Percentiles rank a stretch among this genome's conserved stretches.
phyloP scores from a whole-genome alignment of 2,329 filamentous ascomycete genomes.

The Beauveria australis region DNA sequence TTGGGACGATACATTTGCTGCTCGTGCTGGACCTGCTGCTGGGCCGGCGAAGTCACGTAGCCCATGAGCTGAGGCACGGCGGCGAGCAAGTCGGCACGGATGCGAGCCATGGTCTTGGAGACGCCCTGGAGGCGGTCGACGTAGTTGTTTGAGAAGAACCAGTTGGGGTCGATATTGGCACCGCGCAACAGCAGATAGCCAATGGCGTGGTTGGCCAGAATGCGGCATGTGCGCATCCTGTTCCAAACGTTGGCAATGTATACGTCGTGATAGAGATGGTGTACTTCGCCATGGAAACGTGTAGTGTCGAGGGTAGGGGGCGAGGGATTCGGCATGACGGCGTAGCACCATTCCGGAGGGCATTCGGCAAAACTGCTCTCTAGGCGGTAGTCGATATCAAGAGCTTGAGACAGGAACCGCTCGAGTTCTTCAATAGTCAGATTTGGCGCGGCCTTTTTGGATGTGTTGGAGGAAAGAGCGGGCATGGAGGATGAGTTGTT shows the following conservation, averaged over 20 bases:
- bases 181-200: slow-evolving; percentile 7
- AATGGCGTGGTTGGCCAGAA: slow-evolving; percentile 11
- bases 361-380: slow-evolving; percentile 10
- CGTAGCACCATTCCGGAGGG: slow-evolving; percentile 8
- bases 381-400: slow-evolving; percentile 11
- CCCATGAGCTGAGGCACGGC: slow-evolving; percentile 11
- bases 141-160: slow-evolving; percentile 12
- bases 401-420: slow-evolving; percentile 8
- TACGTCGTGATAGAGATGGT: slow-evolving; percentile 11
- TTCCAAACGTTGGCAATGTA: slow-evolving; percentile 11
- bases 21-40: slow-evolving; percentile 11
- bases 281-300: slow-evolving; percentile 5
- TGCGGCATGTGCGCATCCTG: slow-evolving; percentile 10
- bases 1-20: slow-evolving; percentile 11
- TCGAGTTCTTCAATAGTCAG: slow-evolving; percentile 9
- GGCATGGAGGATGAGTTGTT: not conserved
- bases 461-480: not conserved
- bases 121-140: slow-evolving; percentile 9
- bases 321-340: slow-evolving; percentile 3
- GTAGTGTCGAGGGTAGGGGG: not conserved
- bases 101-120: slow-evolving; percentile 7
- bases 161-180: slow-evolving; percentile 11
- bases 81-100: slow-evolving; percentile 8
- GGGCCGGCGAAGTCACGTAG: slow-evolving; percentile 9
- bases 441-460: slow-evolving; percentile 1